Evolutionary conservation across 1,284 basidiomycete genomes (phyloP).

Genomic region (Vanrija sp.): DNA sequence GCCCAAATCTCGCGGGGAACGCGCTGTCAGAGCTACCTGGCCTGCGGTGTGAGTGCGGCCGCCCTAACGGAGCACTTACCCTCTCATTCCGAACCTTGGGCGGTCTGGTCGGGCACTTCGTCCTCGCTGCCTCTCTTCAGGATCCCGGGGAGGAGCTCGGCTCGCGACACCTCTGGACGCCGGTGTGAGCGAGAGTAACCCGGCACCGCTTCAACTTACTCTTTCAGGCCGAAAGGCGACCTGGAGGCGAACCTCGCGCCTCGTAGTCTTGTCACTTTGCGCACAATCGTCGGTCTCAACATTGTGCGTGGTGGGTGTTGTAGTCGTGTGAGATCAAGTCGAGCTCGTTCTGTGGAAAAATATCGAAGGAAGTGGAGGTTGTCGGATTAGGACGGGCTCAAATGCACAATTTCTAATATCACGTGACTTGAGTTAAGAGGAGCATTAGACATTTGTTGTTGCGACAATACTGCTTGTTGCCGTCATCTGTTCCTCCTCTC

Average conservation of each 20-base stretch:
- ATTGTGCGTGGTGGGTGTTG: conserved; percentile 5
- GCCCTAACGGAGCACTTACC: too few species aligned
- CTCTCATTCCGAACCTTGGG: too few species aligned
- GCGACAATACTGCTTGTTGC: background rate
- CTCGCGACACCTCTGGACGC: background rate
- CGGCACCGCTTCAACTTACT: too few species aligned
- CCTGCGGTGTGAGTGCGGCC: too few species aligned
- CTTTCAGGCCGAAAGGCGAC: too few species aligned
- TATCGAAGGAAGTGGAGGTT: conserved; percentile 5
- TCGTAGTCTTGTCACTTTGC: conserved; percentile 4
- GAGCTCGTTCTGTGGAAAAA: conserved; percentile 1
- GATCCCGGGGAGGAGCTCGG: background rate
- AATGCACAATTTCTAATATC: background rate
- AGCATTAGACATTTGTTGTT: background rate
- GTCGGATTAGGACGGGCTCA: conserved; percentile 4
- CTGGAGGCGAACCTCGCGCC: too few species aligned
- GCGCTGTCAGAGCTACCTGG: too few species aligned
- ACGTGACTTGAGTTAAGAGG: background rate
- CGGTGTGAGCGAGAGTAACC: background rate
- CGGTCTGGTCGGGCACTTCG: too few species aligned
- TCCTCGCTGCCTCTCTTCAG: background rate
- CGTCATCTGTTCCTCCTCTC: background rate
- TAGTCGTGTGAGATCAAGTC: background rate
- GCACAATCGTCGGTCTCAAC: conserved; percentile 18
- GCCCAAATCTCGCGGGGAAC: too few species aligned